These are phyloP conservation scores for Selaginella moellendorffii DNA, from an alignment of 75 land plant species.

Conservation along the genomic window DNA sequence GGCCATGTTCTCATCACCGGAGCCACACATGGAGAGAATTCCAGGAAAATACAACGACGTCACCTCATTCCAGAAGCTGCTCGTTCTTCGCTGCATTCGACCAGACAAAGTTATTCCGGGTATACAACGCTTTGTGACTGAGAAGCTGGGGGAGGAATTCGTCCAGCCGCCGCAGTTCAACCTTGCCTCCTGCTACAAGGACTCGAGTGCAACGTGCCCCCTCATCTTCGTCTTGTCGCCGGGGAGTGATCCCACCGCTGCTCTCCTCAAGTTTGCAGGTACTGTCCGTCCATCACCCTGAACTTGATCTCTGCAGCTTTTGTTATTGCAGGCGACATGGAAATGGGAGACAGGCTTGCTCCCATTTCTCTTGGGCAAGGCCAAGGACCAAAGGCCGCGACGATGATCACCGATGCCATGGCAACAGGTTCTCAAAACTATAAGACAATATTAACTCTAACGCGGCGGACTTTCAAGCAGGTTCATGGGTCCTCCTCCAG, in stretches of 20 bases:
- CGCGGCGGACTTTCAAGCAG: too few species aligned
- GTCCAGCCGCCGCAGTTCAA: conserved; percentile 29
- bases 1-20: conserved; percentile 16
- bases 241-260: conserved; percentile 33
- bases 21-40: conserved; percentile 21
- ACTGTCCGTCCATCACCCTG: not conserved
- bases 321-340: conserved; percentile 21
- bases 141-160: conserved; percentile 23
- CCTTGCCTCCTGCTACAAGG: conserved; percentile 26
- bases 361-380: conserved; percentile 36
- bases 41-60: conserved; percentile 15
- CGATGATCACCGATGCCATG: conserved; percentile 26
- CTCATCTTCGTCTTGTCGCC: conserved; percentile 29
- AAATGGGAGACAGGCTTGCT: conserved; percentile 24
- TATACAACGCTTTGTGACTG: conserved; percentile 25
- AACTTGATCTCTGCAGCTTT: not conserved
- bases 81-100: conserved; percentile 22
- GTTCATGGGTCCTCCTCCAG: conserved; percentile 31
- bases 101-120: conserved; percentile 34
- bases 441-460: too few species aligned
- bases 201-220: conserved; percentile 29
- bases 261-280: conserved; percentile 30
- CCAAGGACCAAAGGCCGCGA: conserved; percentile 29
- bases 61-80: conserved; percentile 18
- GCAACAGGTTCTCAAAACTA: conserved; percentile 12